Base-by-base conservation (phyloP, 805 yeast species). In the Tetrapisispora nanseiensis region DNA sequence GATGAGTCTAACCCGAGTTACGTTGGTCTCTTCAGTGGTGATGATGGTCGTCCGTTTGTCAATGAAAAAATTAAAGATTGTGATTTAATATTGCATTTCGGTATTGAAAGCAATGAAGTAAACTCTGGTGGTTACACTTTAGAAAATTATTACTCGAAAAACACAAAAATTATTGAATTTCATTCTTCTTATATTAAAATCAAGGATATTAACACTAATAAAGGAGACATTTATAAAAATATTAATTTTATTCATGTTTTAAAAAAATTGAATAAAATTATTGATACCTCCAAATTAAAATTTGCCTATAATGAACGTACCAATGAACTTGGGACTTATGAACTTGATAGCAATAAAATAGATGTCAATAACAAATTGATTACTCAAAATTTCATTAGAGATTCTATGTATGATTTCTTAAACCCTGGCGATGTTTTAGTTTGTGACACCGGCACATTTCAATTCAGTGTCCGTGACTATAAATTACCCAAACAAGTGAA, bases 401-500 rank as follows among this genome's bases (percentile, higher is more conserved):
- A 30, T 16, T 10, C 21, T 20, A 13, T 39, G 2, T 12, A 9
- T 13, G 12, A 23, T 16, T 21, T 21, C n/a, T 15, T 39, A 9
- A 33, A 39, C n/a, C 32, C 36, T 20, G 72, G 77, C 51, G 96
- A 87, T 57, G 70, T 79, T 20, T 55, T 87, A 15, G 69, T 89
- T 28, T 74, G 78, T 44, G 97, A 89, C 50, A 84, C 95, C 2
- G 87, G 95, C 39, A 78, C 95, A 2, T 75, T 84, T 56, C 78
- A 80, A 69, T 86, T 86, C 65, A 89, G 81, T 9, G 56, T 82
- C 34, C 76, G 85, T 28, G 90, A 83, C 54, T 57, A 81, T 26
- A 65, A 67, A 49, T 72, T 89, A 45, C 83, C 87, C 29, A 52
- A 61, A 13, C 71, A 73, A 40, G 65, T 73, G 21, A 66, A 66